phyloP scores from a whole-genome alignment of 257 asterid genomes.

The Nicotiana knightiana region DNA sequence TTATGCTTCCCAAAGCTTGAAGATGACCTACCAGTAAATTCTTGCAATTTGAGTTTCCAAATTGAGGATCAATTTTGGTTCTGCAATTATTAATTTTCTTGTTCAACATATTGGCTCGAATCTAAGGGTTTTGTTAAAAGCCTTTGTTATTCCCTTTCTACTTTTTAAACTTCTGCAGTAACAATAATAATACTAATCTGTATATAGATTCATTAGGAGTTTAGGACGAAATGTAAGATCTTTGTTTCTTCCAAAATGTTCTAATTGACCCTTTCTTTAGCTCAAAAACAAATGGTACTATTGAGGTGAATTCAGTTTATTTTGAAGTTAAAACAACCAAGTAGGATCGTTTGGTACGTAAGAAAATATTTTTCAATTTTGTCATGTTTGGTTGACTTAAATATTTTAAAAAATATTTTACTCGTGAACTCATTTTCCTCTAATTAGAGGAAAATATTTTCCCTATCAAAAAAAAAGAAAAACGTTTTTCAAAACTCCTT shows the following conservation, averaged over 20 bases:
- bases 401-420: no score
- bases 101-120: background rate
- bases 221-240: background rate
- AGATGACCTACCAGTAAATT: conserved; percentile 50
- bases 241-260: background rate
- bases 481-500: no score
- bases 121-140: background rate
- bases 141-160: background rate
- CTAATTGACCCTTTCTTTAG: background rate
- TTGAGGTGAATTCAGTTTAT: background rate
- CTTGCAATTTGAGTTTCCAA: conserved; percentile 55
- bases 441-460: no score
- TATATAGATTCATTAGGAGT: background rate
- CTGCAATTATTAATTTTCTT: conserved; percentile 46
- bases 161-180: background rate
- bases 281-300: background rate
- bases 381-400: no score
- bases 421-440: no score
- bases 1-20: conserved; percentile 49
- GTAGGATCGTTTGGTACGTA: background rate
- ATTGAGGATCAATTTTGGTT: conserved; percentile 75
- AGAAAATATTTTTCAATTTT: no score
- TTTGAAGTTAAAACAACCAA: background rate
- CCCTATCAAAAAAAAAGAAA: no score
- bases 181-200: background rate